These are phyloP conservation scores for Anthracocystis panici-leucophaei DNA, from an alignment of 1,284 basidiomycete genomes.

Conservation along the genomic window DNA sequence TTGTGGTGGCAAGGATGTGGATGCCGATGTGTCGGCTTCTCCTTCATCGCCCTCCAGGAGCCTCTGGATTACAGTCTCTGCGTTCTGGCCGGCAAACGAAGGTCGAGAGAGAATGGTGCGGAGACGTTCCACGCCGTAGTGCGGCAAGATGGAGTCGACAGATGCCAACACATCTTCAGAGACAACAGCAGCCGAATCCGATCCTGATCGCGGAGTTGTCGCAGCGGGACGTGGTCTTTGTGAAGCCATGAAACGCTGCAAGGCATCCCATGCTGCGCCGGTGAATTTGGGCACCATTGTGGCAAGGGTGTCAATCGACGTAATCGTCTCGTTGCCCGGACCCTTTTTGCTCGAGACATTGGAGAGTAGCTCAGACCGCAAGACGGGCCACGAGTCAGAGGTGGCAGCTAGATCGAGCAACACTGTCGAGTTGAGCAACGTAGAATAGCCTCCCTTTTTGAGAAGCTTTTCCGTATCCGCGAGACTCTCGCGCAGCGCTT, in stretches of 20 bases:
- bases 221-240: neutral
- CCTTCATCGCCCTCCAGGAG: slow-evolving; percentile 49
- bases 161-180: slow-evolving; percentile 38
- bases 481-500: slow-evolving; percentile 10
- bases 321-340: slow-evolving; percentile 10
- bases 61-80: slow-evolving; percentile 45
- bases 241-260: slow-evolving; percentile 21
- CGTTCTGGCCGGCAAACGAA: slow-evolving; percentile 36
- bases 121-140: slow-evolving; percentile 40
- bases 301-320: slow-evolving; percentile 34
- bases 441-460: slow-evolving; percentile 19
- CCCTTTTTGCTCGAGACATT: slow-evolving; percentile 13
- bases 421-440: slow-evolving; percentile 32
- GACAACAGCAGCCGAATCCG: neutral
- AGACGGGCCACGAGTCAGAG: slow-evolving; percentile 29
- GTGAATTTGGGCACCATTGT: slow-evolving; percentile 32
- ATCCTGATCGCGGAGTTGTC: neutral
- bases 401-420: slow-evolving; percentile 41
- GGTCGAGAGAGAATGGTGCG: slow-evolving; percentile 25
- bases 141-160: slow-evolving; percentile 45
- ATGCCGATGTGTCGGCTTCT: slow-evolving; percentile 7
- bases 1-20: neutral
- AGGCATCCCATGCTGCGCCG: slow-evolving; percentile 37
- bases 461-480: slow-evolving; percentile 22
- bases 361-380: slow-evolving; percentile 23